Percentiles rank a stretch among this genome's conserved stretches.
These are phyloP conservation scores for Aegilops speltoides DNA, from an alignment of 176 grass and related monocot genomes.

Conservation along the genomic window DNA sequence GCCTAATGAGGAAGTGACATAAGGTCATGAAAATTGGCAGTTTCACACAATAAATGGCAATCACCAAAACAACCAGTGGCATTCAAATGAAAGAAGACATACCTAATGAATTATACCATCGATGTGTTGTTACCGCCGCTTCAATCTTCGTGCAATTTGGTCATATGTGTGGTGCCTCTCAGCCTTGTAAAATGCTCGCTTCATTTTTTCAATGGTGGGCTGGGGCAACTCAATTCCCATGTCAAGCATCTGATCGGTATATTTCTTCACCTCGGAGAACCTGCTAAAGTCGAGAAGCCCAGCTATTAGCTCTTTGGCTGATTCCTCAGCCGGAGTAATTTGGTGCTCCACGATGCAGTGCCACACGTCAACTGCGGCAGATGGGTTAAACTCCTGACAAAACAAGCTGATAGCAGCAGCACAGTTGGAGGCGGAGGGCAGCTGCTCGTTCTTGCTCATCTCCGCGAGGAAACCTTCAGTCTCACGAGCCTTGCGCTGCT, in stretches of 20 bases:
- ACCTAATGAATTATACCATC: conserved; percentile 29
- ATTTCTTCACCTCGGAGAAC: conserved; percentile 50
- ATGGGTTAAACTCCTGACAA: conserved; percentile 66
- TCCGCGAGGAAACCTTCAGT: conserved; percentile 64
- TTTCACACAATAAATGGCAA: not conserved
- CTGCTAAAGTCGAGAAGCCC: conserved; percentile 62
- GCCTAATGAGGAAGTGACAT: conserved; percentile 22
- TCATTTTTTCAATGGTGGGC: conserved; percentile 68
- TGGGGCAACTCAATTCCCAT: conserved; percentile 51
- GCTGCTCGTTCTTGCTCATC: conserved; percentile 90
- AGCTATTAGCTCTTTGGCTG: conserved; percentile 58
- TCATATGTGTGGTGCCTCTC: conserved; percentile 35
- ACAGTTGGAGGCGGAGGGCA: conserved; percentile 62
- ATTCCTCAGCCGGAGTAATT: conserved; percentile 49
- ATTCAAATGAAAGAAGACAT: conserved; percentile 41
- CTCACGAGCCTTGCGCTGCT: conserved; percentile 51
- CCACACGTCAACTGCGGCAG: conserved; percentile 66
- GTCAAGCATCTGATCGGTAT: conserved; percentile 55
- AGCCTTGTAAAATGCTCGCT: conserved; percentile 48
- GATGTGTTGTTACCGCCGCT: conserved; percentile 24
- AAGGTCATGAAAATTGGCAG: not conserved
- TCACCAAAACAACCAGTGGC: conserved; percentile 1
- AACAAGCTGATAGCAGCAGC: conserved; percentile 59
- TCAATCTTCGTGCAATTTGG: conserved; percentile 51
- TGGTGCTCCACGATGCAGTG: conserved; percentile 48